Conservation (phyloP, 2,329 filamentous ascomycete species). For the Periglandula ipomoeae region DNA sequence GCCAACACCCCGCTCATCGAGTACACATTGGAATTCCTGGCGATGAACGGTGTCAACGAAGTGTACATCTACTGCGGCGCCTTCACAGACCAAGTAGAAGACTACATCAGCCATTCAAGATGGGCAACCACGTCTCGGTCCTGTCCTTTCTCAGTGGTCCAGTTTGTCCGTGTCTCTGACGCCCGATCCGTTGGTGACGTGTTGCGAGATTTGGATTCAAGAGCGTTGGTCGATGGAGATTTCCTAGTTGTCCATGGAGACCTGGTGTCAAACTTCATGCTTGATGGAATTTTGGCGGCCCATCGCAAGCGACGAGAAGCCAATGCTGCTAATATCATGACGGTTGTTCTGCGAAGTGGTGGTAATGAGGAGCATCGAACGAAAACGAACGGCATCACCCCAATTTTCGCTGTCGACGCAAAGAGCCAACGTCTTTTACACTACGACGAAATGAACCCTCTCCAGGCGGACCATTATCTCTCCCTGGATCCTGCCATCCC, state of each 20-base stretch:
- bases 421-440: slow-evolving; percentile 75
- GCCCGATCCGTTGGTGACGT: slow-evolving; percentile 87
- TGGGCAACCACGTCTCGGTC: slow-evolving; percentile 53
- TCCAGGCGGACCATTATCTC: slow-evolving; percentile 55
- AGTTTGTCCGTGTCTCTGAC: slow-evolving; percentile 75
- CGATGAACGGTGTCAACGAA: slow-evolving; percentile 89
- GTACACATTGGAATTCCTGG: slow-evolving; percentile 93
- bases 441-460: slow-evolving; percentile 81
- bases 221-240: slow-evolving; percentile 77
- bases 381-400: slow-evolving; percentile 64
- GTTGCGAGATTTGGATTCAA: slow-evolving; percentile 84
- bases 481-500: slow-evolving; percentile 74
- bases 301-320: slow-evolving; percentile 73
- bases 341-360: slow-evolving; percentile 76
- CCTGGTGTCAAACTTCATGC: slow-evolving; percentile 77
- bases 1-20: slow-evolving; percentile 94
- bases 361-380: slow-evolving; percentile 63
- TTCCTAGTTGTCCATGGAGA: slow-evolving; percentile 92
- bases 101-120: slow-evolving; percentile 69
- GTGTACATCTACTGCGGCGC: slow-evolving; percentile 87
- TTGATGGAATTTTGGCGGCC: slow-evolving; percentile 68
- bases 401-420: slow-evolving; percentile 80
- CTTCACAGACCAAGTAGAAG: slow-evolving; percentile 78
- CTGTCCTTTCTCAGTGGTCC: slow-evolving; percentile 66
- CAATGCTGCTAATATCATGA: slow-evolving; percentile 97